Conservation (phyloP, 75 land plant genomes). For the Cupressus sempervirens region DNA sequence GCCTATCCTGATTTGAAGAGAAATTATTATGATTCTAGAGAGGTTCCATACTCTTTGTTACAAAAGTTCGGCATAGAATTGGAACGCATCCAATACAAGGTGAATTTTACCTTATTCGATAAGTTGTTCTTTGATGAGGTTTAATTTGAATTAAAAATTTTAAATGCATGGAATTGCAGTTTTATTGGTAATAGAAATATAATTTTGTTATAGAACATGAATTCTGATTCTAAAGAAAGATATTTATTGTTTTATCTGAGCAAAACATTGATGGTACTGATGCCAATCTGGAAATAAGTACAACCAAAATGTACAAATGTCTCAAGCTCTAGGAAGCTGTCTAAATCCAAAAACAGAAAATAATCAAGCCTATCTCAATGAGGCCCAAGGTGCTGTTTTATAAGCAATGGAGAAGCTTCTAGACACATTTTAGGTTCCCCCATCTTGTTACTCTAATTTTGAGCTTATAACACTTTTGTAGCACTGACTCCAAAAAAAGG, state of each 20-base stretch:
- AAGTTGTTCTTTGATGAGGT: not conserved
- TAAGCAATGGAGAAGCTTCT: too few relatives aligned
- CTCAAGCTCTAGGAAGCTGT: too few relatives aligned
- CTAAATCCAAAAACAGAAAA: too few relatives aligned
- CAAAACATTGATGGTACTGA: not conserved
- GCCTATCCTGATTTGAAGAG: constrained; percentile 18
- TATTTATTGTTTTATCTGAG: not conserved
- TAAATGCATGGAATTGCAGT: not conserved
- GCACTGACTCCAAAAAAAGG: too few relatives aligned
- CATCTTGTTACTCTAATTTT: too few relatives aligned
- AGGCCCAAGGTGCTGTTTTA: too few relatives aligned
- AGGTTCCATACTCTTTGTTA: not conserved
- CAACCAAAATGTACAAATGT: too few relatives aligned
- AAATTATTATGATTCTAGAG: constrained; percentile 7
- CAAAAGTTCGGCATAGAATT: constrained; percentile 1
- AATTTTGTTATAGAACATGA: not conserved
- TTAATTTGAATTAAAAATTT: not conserved
- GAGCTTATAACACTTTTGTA: too few relatives aligned
- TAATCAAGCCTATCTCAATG: too few relatives aligned
- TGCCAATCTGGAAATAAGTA: too few relatives aligned
- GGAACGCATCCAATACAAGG: constrained; percentile 1
- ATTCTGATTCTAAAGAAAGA: not conserved
- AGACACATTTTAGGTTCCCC: too few relatives aligned
- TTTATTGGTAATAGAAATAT: not conserved
- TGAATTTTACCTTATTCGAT: not conserved